phyloP scores from a whole-genome alignment of 2,329 filamentous ascomycete genomes.

The Aureobasidium mangrovei region DNA sequence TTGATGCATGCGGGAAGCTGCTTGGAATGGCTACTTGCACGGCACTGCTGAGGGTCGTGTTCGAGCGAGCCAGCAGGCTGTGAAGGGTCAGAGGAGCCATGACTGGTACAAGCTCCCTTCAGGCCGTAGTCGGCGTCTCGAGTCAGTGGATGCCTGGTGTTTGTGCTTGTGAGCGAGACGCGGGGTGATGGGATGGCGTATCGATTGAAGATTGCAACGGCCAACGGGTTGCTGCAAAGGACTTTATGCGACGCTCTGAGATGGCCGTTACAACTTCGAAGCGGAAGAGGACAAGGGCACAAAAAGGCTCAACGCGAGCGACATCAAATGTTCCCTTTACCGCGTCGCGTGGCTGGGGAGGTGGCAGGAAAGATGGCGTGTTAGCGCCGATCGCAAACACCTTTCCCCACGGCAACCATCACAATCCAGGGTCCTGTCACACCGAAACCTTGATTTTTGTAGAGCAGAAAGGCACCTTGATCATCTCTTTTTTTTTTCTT shows the following conservation, averaged over 20 bases:
- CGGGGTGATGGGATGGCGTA: not conserved
- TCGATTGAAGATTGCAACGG: constrained; percentile 2
- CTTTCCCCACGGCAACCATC: constrained; percentile 11
- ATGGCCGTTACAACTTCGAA: not conserved
- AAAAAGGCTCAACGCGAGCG: no score
- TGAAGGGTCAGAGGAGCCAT: not conserved
- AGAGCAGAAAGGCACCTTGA: not conserved
- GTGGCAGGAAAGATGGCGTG: constrained; percentile 1
- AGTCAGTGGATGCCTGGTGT: no score
- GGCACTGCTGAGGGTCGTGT: not conserved
- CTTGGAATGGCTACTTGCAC: not conserved
- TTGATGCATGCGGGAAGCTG: not conserved
- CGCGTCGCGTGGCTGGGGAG: not conserved
- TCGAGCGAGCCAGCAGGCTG: not conserved
- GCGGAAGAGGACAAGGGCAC: not conserved
- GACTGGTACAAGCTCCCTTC: not conserved
- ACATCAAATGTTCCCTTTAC: no score
- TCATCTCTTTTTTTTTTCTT: constrained; percentile 5
- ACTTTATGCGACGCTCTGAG: not conserved
- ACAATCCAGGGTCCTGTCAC: constrained; percentile 8
- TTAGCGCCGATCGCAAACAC: not conserved
- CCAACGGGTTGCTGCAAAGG: not conserved
- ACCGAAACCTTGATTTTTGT: constrained; percentile 9
- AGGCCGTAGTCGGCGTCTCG: not conserved
- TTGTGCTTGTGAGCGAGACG: not conserved